These are phyloP conservation scores for Picochlorum sp. DNA, from an alignment of 139 green algal genomes.

Conservation along the genomic window DNA sequence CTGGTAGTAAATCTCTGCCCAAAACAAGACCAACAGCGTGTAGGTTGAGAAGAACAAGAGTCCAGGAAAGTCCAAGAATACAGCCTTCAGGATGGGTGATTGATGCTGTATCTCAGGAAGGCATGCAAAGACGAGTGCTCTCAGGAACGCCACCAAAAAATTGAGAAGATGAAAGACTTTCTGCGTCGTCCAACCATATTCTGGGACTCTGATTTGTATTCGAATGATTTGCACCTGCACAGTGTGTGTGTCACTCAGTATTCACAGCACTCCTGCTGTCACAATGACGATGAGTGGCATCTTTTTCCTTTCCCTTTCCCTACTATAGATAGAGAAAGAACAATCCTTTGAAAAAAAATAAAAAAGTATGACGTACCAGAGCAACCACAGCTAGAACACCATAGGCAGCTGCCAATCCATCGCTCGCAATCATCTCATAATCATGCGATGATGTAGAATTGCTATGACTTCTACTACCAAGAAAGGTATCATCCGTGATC, in stretches of 20 bases:
- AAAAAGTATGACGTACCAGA: conserved; percentile 36
- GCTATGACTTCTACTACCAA: not conserved
- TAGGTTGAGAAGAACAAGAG: conserved; percentile 98
- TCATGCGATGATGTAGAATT: not conserved
- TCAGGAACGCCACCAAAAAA: conserved; percentile 65
- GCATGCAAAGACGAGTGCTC: conserved; percentile 71
- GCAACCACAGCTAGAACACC: conserved; percentile 49
- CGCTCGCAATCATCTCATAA: conserved; percentile 16
- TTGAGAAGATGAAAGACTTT: conserved; percentile 99
- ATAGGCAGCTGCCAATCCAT: conserved; percentile 58
- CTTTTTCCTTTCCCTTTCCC: no score
- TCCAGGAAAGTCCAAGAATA: conserved; percentile 82
- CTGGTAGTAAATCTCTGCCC: conserved; percentile 98
- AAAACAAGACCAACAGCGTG: conserved; percentile 97
- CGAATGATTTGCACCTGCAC: conserved; percentile 68
- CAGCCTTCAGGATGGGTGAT: conserved; percentile 25
- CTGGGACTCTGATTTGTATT: conserved; percentile 88
- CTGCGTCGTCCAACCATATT: conserved; percentile 99
- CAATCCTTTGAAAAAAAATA: not conserved
- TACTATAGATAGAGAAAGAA: no score
- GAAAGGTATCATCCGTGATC: not conserved
- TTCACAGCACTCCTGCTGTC: no score
- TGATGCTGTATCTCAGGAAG: conserved; percentile 37
- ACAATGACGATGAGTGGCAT: no score
- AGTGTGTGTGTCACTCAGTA: no score